Base-by-base conservation (phyloP, 352 stramenopile genomes). In the Globisporangium abappressorium region DNA sequence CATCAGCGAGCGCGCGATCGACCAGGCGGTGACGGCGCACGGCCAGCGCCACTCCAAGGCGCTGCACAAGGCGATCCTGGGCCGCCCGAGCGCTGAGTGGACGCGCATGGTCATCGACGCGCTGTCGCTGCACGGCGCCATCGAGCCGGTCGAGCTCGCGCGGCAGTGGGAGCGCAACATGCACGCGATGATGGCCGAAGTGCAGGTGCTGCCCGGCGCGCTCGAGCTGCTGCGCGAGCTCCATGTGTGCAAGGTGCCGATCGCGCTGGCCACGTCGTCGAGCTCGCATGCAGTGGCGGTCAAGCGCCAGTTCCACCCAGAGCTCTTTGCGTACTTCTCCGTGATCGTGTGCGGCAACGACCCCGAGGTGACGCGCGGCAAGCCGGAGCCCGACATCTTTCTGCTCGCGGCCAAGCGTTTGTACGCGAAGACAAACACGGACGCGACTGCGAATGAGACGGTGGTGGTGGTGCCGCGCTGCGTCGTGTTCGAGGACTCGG, bases 351-450 rank as follows among this genome's bases (percentile, higher is more conserved):
- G 79, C 18, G 87, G 87, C n/a, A 82, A 95, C 43, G 84, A 95
- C 70, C 72, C 81, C 0, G 78, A 77, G 5, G 84, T 95, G 9
- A 79, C 83, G 59, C 70, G 69, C 24, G 87, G 87, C 57, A 95
- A 95, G 58, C 87, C 87, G 5, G 82, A 80, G 49, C 87, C 87
- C 9, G 85, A 95, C 66, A 95, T 95, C 76, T 95, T 95, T 63
- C 74, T 88, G 41, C 80, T 76, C 5, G 85, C 87, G 2, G 83
- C 75, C 11, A 73, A 84, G 63, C 76, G 85, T 6, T 72, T 94
- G 22, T 79, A 87, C 59, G 75, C 46, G 62, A 80, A 3, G 68
- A 74, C 30, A 70, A 84, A 36, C 12, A 41, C 26, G 1, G 33
- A n/a, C 6, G 30, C 0, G 7, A 24, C 15, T 38, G 26, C 47